Evolutionary conservation across 1,139 yeast genomes (phyloP), one percentile per base, ranked within the genome.

Genomic region (Pichia cactophila): DNA sequence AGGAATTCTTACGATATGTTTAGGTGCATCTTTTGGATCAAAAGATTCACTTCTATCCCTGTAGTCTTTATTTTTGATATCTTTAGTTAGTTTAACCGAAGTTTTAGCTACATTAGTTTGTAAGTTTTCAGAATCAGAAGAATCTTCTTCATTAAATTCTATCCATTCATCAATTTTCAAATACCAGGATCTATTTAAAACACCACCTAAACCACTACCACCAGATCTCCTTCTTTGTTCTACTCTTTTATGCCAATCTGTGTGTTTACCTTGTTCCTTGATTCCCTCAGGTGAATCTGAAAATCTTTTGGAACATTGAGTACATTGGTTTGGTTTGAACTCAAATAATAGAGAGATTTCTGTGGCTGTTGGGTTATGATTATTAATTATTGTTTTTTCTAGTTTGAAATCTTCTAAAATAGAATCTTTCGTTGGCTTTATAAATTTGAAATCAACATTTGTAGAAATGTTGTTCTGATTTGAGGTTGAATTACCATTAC

Each of bases 241-340:
- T 49, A 88, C 86, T 61, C 97, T 78, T 71, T 89, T 89, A 70
- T 92, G 98, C 97, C 97, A 92, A 67, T 92, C 98, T 58, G 88
- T 70, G 67, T 92, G 98, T 9, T 73, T 72, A 53, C 84, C 74
- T 51, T 76, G 74, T 43, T 64, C 67, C 26, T 67, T 69, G 17
- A 74, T 72, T 2, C 94, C 95, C 47, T 74, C 77, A 1, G 69
- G 71, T 42, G 83, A 78, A 47, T 77, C 77, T 8, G 80, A 73
- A 63, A 90, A 94, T 54, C 99, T 72, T 62, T 86, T 87, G 33
- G 97, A 95, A 69, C 98, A 94, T 20, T 84, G 81, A 17, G 86
- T 78, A 70, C 98, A 94, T 65, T 88, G 92, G 53, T 86, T 78
- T 6, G 95, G 81, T 61, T 84, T 79, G 26, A 74, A 69, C 4